A percentile compares a stretch with the other conserved stretches of the same genome.
Evolutionary conservation across 108 stramenopile species (phyloP).

Genomic region (Nitzschia sp.): DNA sequence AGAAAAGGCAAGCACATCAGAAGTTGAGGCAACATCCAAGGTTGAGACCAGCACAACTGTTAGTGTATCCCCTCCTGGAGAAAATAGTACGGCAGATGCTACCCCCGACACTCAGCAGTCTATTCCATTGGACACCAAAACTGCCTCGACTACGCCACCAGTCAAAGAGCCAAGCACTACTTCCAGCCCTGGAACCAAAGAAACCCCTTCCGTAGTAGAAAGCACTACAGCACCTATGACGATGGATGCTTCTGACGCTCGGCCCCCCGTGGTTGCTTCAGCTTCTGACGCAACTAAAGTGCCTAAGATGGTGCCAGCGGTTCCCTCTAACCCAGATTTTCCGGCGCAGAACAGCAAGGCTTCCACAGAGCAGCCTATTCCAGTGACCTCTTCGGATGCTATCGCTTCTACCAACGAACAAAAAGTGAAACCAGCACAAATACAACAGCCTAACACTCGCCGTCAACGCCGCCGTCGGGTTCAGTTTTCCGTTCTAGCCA

Average conservation of each 20-base stretch:
- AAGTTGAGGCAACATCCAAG: neutral
- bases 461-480: conserved; percentile 53
- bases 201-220: neutral
- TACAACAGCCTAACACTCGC: neutral
- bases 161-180: neutral
- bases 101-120: neutral
- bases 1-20: neutral
- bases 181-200: neutral
- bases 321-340: neutral
- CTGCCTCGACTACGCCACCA: neutral
- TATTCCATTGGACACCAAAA: neutral
- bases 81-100: too few relatives aligned
- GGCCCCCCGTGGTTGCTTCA: neutral
- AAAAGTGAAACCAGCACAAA: neutral
- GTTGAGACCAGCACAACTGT: too few relatives aligned
- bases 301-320: neutral
- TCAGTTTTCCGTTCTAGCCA: conserved; percentile 56
- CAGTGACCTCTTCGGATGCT: neutral
- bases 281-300: neutral
- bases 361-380: neutral
- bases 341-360: neutral
- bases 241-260: neutral
- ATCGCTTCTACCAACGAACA: neutral
- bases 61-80: too few relatives aligned
- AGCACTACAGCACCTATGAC: neutral